Base-by-base conservation (phyloP, 2,329 filamentous ascomycete species). In the Penicillium expansum region DNA sequence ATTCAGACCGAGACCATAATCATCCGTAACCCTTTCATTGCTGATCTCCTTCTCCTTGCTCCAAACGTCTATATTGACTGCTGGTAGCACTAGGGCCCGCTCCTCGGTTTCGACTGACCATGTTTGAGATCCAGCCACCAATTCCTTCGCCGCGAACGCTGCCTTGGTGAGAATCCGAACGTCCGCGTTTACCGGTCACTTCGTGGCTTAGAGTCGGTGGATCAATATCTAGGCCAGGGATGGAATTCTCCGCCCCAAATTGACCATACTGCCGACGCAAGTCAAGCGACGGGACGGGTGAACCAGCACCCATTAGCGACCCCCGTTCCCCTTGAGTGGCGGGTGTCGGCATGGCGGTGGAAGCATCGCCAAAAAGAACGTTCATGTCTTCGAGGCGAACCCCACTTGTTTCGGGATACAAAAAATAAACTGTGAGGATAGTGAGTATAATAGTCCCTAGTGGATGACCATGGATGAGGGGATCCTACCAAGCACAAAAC, bases 331-430 rank as follows among this genome's bases (percentile, higher is more conserved):
- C 87, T 57, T 86, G 83, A 1, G 91, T 81, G 43, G 86, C 85
- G 1, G 93, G 92, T 0, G 93, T 96, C 5, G 86, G 85, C 76
- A 90, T 87, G 11, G 88, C 85, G 2, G 91, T 92, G 27, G 90
- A 94, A 35, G 92, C 90, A 74, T 99, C 94, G 62, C 94, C 94
- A 69, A 99, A 99, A 16, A 99, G 78, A 3, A 86, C 83, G 72
- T 96, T 91, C 94, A 99, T 99, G 66, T 99, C 94, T 76, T 99
- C 94, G 49, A 99, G 82, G 56, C 92, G 88, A 56, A 99, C 87
- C 67, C 95, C 95, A 65, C 92, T 94, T 0, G 94, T 99, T 76
- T 99, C 94, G 30, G 94, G 94, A 73, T 97, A 99, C 65, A 96
- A 85, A 76, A 97, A 97, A 77, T 93, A 99, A 8, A 99, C 94